Evolutionary conservation across 371 early-diverging fungal species (phyloP).

Genomic region (Lichtheimia hyalospora): DNA sequence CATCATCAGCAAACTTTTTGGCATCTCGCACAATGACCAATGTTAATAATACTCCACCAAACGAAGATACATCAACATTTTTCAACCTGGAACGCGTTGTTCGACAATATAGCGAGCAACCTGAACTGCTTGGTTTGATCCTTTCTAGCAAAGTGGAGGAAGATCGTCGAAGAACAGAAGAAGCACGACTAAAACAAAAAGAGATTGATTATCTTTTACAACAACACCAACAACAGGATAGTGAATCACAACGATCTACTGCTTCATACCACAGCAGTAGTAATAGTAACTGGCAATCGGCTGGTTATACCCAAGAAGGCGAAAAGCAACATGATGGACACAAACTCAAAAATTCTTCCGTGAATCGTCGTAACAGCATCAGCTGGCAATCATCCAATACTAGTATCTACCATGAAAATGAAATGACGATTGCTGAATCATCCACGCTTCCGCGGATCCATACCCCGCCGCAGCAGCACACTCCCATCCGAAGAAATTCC

Average conservation of each 20-base stretch:
- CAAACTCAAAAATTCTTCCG: too few relatives aligned
- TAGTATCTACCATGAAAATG: background rate
- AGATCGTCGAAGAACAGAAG: slow-evolving; percentile 56
- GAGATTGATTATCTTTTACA: slow-evolving; percentile 40
- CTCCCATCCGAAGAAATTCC: background rate
- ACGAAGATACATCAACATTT: slow-evolving; percentile 9
- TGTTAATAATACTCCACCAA: background rate
- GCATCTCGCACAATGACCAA: background rate
- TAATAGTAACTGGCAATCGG: background rate
- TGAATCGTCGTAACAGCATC: too few relatives aligned
- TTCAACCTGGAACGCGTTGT: slow-evolving; percentile 50
- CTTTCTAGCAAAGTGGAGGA: slow-evolving; percentile 56
- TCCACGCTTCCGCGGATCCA: slow-evolving; percentile 11
- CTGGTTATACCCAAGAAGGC: too few relatives aligned
- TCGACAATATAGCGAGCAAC: slow-evolving; percentile 45
- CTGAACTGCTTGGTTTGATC: slow-evolving; percentile 52
- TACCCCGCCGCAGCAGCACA: slow-evolving; percentile 1
- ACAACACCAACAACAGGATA: slow-evolving; percentile 10
- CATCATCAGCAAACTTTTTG: background rate
- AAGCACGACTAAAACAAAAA: slow-evolving; percentile 45
- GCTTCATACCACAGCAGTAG: background rate
- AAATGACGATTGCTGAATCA: background rate
- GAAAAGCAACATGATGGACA: background rate
- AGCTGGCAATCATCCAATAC: too few relatives aligned
- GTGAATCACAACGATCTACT: background rate